Conservation (phyloP, 2,329 filamentous ascomycete genomes). For the Mycosphaerelloides madeirae region DNA sequence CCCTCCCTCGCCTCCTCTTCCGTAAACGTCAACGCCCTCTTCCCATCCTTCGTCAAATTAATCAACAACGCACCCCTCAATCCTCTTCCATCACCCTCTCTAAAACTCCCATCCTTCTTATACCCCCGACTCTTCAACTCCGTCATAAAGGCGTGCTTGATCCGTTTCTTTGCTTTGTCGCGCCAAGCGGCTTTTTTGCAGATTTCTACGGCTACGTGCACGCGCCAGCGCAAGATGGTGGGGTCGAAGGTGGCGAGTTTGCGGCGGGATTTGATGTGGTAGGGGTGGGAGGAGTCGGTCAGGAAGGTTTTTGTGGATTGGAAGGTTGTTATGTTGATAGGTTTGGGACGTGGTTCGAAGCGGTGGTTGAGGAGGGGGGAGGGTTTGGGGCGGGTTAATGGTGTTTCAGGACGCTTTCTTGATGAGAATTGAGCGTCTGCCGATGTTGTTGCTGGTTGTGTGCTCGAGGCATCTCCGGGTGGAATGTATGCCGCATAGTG, state of each 20-base stretch:
- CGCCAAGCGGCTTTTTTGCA: slow-evolving; percentile 44
- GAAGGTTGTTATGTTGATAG: slow-evolving; percentile 29
- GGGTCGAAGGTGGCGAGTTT: slow-evolving; percentile 24
- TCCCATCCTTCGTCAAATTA: slow-evolving; percentile 12
- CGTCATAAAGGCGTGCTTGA: slow-evolving; percentile 42
- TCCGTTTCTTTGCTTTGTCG: slow-evolving; percentile 40
- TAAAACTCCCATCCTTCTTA: slow-evolving; percentile 30
- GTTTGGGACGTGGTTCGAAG: slow-evolving; percentile 19
- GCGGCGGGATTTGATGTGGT: slow-evolving; percentile 31
- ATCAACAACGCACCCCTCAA: slow-evolving; percentile 18
- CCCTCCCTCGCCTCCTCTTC: slow-evolving; percentile 14
- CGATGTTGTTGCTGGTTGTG: too few species aligned
- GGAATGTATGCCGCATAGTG: too few species aligned
- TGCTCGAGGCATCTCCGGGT: too few species aligned
- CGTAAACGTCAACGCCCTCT: slow-evolving; percentile 17
- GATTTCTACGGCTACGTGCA: slow-evolving; percentile 32
- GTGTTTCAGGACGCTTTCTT: too few species aligned
- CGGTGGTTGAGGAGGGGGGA: slow-evolving; percentile 15
- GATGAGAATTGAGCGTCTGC: too few species aligned
- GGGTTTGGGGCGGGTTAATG: too few species aligned
- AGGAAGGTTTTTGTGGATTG: slow-evolving; percentile 18
- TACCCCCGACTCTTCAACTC: slow-evolving; percentile 46
- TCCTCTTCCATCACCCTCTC: not conserved
- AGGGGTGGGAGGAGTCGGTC: slow-evolving; percentile 26
- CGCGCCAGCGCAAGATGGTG: slow-evolving; percentile 45